Evolutionary conservation across 2,329 filamentous ascomycete species (phyloP).

Genomic region (Ophiocordyceps camponoti-saundersi): DNA sequence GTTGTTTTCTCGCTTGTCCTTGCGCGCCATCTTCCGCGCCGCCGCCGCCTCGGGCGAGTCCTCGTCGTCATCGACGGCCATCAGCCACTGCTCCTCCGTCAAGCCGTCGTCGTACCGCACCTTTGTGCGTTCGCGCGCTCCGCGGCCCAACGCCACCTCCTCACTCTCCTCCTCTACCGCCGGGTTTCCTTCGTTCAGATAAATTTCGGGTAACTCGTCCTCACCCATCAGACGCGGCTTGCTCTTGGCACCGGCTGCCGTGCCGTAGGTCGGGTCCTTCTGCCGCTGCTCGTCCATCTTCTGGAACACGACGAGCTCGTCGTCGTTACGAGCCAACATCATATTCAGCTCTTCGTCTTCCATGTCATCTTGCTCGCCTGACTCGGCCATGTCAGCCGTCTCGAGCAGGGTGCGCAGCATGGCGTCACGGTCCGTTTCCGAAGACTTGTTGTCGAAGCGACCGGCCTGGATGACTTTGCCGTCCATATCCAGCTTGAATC

Average conservation of each 20-base stretch:
- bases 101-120: slow-evolving; percentile 95
- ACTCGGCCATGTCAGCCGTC: slow-evolving; percentile 53
- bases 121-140: slow-evolving; percentile 83
- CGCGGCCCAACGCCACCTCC: slow-evolving; percentile 63
- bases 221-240: slow-evolving; percentile 73
- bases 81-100: slow-evolving; percentile 97
- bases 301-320: slow-evolving; percentile 65
- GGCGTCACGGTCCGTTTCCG: slow-evolving; percentile 92
- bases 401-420: slow-evolving; percentile 90
- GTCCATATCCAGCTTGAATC: slow-evolving; percentile 98
- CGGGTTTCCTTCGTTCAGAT: slow-evolving; percentile 71
- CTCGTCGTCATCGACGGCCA: slow-evolving; percentile 93
- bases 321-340: slow-evolving; percentile 77
- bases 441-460: slow-evolving; percentile 99
- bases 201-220: slow-evolving; percentile 82
- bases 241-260: slow-evolving; percentile 39
- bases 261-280: slow-evolving; percentile 55
- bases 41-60: slow-evolving; percentile 88
- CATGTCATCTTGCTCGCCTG: slow-evolving; percentile 82
- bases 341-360: slow-evolving; percentile 95
- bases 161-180: slow-evolving; percentile 63
- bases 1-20: slow-evolving; percentile 64
- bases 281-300: slow-evolving; percentile 63
- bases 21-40: slow-evolving; percentile 71
- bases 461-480: slow-evolving; percentile 98